phyloP scores from a whole-genome alignment of 1,284 basidiomycete species.

The Pyrrhoderma noxium region DNA sequence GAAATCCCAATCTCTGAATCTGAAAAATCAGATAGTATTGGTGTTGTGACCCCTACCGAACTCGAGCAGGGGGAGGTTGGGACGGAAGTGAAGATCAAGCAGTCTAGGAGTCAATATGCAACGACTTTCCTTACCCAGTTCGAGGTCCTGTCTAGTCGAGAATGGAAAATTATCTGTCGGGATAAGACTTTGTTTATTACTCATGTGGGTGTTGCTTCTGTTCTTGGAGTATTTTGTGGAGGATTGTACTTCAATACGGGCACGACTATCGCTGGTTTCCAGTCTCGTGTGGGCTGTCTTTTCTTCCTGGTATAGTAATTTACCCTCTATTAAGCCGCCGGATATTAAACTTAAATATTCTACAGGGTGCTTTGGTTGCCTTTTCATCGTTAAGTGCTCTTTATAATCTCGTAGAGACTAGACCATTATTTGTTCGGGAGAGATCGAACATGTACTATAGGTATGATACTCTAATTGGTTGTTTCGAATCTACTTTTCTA shows the following conservation, averaged over 20 bases:
- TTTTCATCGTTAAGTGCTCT: slow-evolving; percentile 84
- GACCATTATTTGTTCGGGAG: slow-evolving; percentile 82
- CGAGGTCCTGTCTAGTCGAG: slow-evolving; percentile 67
- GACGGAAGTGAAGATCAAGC: not conserved
- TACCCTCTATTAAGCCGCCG: not conserved
- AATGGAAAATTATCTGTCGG: slow-evolving; percentile 77
- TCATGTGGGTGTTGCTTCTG: slow-evolving; percentile 59
- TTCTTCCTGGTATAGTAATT: slow-evolving; percentile 70
- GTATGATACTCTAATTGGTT: slow-evolving; percentile 31
- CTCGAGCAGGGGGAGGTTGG: slow-evolving; percentile 2
- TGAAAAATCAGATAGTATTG: not conserved
- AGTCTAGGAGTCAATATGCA: slow-evolving; percentile 35
- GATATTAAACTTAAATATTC: slow-evolving; percentile 5
- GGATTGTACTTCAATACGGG: slow-evolving; percentile 79
- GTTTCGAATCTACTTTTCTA: no score
- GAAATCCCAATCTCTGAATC: not conserved
- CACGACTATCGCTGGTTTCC: slow-evolving; percentile 82
- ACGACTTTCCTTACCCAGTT: slow-evolving; percentile 84
- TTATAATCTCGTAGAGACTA: slow-evolving; percentile 76
- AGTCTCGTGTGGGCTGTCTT: slow-evolving; percentile 81
- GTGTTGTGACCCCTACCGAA: not conserved
- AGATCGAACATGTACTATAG: slow-evolving; percentile 75
- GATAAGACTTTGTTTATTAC: slow-evolving; percentile 79
- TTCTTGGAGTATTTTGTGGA: slow-evolving; percentile 78
- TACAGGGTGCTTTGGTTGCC: slow-evolving; percentile 73